Base-by-base conservation (phyloP, 1,139 yeast species). In the Hansenula anomala region DNA sequence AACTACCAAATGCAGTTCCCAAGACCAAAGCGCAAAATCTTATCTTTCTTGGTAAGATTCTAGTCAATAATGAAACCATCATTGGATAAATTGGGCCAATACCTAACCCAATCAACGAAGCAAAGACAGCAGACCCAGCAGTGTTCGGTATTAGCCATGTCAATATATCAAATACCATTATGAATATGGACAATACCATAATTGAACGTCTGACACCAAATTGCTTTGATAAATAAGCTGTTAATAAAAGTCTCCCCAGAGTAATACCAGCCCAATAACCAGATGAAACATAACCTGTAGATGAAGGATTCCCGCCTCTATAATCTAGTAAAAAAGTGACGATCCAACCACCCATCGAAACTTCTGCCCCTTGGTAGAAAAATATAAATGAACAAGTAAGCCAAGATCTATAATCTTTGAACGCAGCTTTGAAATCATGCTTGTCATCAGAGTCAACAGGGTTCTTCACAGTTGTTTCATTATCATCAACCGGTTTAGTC, bases 211-310 rank as follows among this genome's bases (percentile, higher is more conserved):
- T 64, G n/a, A 71, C 68, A 0, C 82, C 81, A 20, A 71, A 38
- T n/a, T 47, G 46, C 23, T 60, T 61, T 44, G 73, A 72, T 6
- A 51, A 36, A 5, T 43, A 22, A 20, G 53, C 46, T 1, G 56
- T 54, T 9, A 54, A 34, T 12, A 70, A 48, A 23, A 81, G 59
- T 37, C 89, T 58, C 1, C 88, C 88, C 4, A 78, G 28, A 0
- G 87, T 78, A 28, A 82, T 61, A 7, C 89, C 90, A 12, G 71
- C 78, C 89, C 88, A 82, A 49, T 74, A 80, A 0, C 88, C 88
- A 9, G 87, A 75, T 3, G 84, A 75, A 24, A 80, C 80, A 51
- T 79, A 80, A 16, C 88, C 87, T 40, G 72, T 70, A 4, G 71
- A 58, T 0, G 54, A 46, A 4, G 61, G 52, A 37, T 63, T 58